Conservation (phyloP, 495 filamentous ascomycete genomes). For the Xylaria longipes region DNA sequence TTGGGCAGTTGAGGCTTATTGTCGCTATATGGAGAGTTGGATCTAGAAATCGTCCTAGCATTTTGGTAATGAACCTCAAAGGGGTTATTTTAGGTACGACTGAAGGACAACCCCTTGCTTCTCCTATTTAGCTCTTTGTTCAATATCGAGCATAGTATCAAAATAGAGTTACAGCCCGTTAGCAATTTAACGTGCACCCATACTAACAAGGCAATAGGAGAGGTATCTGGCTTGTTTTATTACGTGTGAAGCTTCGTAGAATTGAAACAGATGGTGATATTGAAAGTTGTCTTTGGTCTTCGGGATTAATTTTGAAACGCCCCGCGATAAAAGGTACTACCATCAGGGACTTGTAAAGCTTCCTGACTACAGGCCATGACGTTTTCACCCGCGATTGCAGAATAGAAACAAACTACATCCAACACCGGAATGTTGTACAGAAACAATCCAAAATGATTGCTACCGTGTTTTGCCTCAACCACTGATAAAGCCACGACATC, state of each 20-base stretch:
- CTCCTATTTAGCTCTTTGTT: background rate
- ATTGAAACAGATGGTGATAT: background rate
- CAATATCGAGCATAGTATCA: background rate
- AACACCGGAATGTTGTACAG: background rate
- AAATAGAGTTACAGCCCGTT: background rate
- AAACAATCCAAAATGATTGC: background rate
- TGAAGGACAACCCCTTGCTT: background rate
- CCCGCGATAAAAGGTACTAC: background rate
- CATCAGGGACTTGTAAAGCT: background rate
- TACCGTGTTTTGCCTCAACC: background rate
- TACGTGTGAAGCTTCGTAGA: background rate
- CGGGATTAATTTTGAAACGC: background rate
- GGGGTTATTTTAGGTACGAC: background rate
- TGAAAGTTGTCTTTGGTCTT: background rate
- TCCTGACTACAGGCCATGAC: background rate
- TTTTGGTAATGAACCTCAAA: background rate
- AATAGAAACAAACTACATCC: background rate
- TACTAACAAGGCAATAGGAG: background rate
- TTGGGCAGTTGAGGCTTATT: background rate
- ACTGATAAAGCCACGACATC: background rate
- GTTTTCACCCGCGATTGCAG: background rate
- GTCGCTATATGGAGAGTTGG: background rate
- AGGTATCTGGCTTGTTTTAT: background rate
- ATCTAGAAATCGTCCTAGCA: background rate
- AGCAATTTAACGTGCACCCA: background rate